phyloP scores from a whole-genome alignment of 108 stramenopile species.

The Thalassiosira profunda region DNA sequence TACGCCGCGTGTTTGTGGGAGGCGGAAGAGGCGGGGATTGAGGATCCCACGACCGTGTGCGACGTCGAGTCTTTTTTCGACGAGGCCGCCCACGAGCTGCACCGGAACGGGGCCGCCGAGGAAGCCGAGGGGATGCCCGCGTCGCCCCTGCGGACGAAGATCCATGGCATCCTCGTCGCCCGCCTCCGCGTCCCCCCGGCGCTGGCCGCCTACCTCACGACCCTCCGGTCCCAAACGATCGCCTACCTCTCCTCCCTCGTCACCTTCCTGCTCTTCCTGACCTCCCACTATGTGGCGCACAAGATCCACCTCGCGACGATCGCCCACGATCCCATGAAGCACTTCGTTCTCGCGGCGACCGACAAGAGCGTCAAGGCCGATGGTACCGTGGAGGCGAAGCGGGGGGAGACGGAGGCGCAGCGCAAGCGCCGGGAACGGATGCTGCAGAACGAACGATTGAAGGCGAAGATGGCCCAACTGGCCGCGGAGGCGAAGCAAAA shows the following conservation, averaged over 20 bases:
- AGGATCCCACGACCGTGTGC: slow-evolving; percentile 26
- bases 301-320: slow-evolving; percentile 17
- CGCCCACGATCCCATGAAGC: slow-evolving; percentile 38
- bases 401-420: slow-evolving; percentile 46
- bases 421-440: slow-evolving; percentile 40
- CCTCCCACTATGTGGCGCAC: slow-evolving; percentile 27
- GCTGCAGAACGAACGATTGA: slow-evolving; percentile 37
- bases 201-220: slow-evolving; percentile 20
- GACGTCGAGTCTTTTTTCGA: slow-evolving; percentile 23
- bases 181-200: slow-evolving; percentile 7
- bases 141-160: slow-evolving; percentile 12
- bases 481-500: slow-evolving; percentile 47
- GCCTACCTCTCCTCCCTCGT: slow-evolving; percentile 44
- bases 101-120: not conserved
- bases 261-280: slow-evolving; percentile 27
- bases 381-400: slow-evolving; percentile 38
- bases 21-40: slow-evolving; percentile 20
- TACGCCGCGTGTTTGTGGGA: slow-evolving; percentile 31
- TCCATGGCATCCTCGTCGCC: slow-evolving; percentile 7
- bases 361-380: slow-evolving; percentile 32
- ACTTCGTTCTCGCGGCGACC: slow-evolving; percentile 21
- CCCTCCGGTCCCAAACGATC: slow-evolving; percentile 26
- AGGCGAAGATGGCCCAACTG: slow-evolving; percentile 51
- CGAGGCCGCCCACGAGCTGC: not conserved
- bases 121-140: not conserved